Base-by-base conservation (phyloP, 768 basidiomycete genomes). In the Hericium coralloides region DNA sequence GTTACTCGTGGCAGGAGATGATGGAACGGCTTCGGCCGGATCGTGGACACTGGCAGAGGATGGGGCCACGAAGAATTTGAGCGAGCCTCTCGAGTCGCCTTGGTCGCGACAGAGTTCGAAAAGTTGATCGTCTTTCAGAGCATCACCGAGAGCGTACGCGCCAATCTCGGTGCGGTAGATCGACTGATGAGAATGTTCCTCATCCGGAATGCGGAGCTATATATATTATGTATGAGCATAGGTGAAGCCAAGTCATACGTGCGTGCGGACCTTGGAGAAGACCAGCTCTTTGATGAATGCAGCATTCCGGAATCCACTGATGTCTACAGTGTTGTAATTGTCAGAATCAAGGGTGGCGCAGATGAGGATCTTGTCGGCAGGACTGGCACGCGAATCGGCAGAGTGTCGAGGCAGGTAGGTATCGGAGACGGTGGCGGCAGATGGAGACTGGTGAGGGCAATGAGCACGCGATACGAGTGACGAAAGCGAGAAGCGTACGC, bases 161-260 rank as follows among this genome's bases (percentile, higher is more conserved):
- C 89, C 90, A 64, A 97, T 87, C 70, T 91, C 89, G 0, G 93
- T 95, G 59, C 84, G 87, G 74, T 90, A 93, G 55, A 98, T 87
- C 23, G 85, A 81, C 67, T 86, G 85, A 26, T 79, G 81, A 8
- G 76, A 69, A 66, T 89, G 85, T 56, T 95, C 91, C 58, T 95
- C 94, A 64, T 92, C 91, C 38, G 79, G 77, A 45, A 98, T 87
- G 66, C 84, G 81, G 59, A 93, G 74, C 90, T 92, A 60, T 7
- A 59, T 25, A 48, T 25, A 41, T 51, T 58, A 47, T 60, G 37
- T 52, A 56, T 54, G 48, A 49, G 18, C 45, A 52, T 60, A 41
- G 7, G 52, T 6, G 18, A 23, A 39, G n/a, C 52, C 25, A 60
- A 54, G 12, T 55, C 7, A 55, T 26, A 41, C 55, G 49, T 54